A percentile compares a stretch with the other conserved stretches of the same genome.
Conservation (phyloP, 2,329 filamentous ascomycete species). For the Claviceps spartinae region DNA sequence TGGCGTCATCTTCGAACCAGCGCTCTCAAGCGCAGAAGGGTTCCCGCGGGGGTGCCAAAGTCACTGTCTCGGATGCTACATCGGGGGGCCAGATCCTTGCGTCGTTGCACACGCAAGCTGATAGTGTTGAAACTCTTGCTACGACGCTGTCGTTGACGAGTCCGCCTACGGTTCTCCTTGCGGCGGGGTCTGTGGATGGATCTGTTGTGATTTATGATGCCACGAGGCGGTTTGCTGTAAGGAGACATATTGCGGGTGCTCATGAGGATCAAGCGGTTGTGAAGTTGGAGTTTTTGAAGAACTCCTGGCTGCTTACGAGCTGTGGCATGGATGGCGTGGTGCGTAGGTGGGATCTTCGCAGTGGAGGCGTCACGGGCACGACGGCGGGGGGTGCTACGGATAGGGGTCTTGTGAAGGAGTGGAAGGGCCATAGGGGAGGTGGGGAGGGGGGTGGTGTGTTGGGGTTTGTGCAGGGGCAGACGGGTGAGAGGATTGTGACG, state of each 20-base stretch:
- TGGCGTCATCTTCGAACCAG: slow-evolving; percentile 5
- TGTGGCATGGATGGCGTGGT: slow-evolving; percentile 90
- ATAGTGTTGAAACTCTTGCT: slow-evolving; percentile 63
- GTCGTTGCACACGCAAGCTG: slow-evolving; percentile 62
- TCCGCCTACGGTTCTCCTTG: slow-evolving; percentile 41
- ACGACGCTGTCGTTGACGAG: slow-evolving; percentile 32
- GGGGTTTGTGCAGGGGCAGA: slow-evolving; percentile 74
- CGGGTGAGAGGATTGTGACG: slow-evolving; percentile 64
- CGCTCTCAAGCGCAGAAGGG: too few species aligned
- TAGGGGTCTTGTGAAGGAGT: slow-evolving; percentile 65
- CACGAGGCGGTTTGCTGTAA: slow-evolving; percentile 72
- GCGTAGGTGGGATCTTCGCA: slow-evolving; percentile 69
- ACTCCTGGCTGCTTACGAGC: slow-evolving; percentile 61
- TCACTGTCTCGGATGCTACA: slow-evolving; percentile 20
- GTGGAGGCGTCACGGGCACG: slow-evolving; percentile 21
- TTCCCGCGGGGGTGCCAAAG: slow-evolving; percentile 15
- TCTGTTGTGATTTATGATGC: slow-evolving; percentile 80
- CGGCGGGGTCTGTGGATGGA: slow-evolving; percentile 57
- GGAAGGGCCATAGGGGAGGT: slow-evolving; percentile 76
- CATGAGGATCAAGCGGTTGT: slow-evolving; percentile 86
- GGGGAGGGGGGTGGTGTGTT: slow-evolving; percentile 80
- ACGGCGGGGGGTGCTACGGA: slow-evolving; percentile 27
- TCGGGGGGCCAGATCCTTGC: slow-evolving; percentile 57
- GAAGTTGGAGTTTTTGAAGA: slow-evolving; percentile 73
- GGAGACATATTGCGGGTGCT: slow-evolving; percentile 66